phyloP scores from a whole-genome alignment of 2,329 filamentous ascomycete genomes.

The Elsinoe batatas region DNA sequence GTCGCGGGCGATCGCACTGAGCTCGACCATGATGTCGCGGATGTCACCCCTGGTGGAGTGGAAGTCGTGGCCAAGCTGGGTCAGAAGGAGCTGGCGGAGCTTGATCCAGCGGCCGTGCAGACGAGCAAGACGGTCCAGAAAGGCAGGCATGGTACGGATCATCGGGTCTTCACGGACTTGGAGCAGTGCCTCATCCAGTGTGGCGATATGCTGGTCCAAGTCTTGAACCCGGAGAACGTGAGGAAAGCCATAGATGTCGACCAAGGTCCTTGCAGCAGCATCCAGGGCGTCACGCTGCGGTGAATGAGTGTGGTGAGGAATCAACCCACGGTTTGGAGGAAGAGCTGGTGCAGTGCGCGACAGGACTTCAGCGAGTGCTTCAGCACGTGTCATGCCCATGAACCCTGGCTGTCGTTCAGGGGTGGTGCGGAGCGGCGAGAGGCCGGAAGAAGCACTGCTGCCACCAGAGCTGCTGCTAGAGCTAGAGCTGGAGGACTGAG shows the following conservation, averaged over 20 bases:
- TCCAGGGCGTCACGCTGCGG: background rate
- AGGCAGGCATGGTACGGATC: background rate
- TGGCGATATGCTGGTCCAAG: background rate
- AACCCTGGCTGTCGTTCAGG: background rate
- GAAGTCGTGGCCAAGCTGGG: background rate
- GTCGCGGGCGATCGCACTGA: background rate
- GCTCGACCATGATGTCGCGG: background rate
- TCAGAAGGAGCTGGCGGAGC: background rate
- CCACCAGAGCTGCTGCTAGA: too few relatives aligned
- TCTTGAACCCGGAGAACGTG: background rate
- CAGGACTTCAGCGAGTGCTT: background rate
- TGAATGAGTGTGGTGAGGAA: background rate
- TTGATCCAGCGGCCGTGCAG: constrained; percentile 3
- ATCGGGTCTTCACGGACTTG: background rate
- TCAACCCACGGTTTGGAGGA: background rate
- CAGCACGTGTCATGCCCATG: background rate
- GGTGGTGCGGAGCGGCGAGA: background rate
- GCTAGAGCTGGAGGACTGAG: too few relatives aligned
- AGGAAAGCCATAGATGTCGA: background rate
- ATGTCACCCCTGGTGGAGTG: background rate
- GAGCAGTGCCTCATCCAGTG: background rate
- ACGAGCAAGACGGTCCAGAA: background rate
- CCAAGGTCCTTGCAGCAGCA: background rate
- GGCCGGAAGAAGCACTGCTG: too few relatives aligned
- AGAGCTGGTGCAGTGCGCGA: background rate